Percentiles rank a stretch among this genome's conserved stretches.
Conservation (phyloP, 805 yeast genomes). For the Starmera caribaea region DNA sequence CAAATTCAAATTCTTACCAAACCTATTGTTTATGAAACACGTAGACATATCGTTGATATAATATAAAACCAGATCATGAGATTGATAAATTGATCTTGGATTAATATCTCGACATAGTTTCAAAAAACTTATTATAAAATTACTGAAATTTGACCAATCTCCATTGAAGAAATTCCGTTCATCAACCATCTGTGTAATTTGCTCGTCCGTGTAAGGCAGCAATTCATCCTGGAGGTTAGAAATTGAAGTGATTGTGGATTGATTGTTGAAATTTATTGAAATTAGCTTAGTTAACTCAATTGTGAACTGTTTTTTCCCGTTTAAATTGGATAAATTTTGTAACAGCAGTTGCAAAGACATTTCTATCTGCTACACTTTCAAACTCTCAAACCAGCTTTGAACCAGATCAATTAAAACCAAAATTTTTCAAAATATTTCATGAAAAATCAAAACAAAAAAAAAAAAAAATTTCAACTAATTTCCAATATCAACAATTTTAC, state of each 20-base stretch:
- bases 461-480: background rate
- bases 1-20: constrained; percentile 27
- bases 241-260: constrained; percentile 2
- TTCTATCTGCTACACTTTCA: no score
- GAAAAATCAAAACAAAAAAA: no score
- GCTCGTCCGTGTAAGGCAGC: constrained; percentile 5
- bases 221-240: constrained; percentile 13
- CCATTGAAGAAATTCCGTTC: constrained; percentile 20
- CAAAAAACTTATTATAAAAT: constrained; percentile 32
- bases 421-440: no score
- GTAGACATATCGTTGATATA: constrained; percentile 37
- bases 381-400: background rate
- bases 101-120: constrained; percentile 37
- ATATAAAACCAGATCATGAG: constrained; percentile 43
- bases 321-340: background rate
- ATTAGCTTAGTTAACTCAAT: constrained; percentile 6
- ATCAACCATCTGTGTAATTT: constrained; percentile 15
- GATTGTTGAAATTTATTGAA: constrained; percentile 6
- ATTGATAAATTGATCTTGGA: constrained; percentile 44
- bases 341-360: background rate
- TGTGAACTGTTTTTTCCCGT: background rate
- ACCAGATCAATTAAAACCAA: no score
- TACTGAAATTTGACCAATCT: constrained; percentile 35
- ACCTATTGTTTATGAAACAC: constrained; percentile 35
- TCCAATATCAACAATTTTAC: no score